Evolutionary conservation across 306 rosid genomes (phyloP), one percentile per base, ranked within the genome.

Genomic region (Casuarina cunninghamiana): DNA sequence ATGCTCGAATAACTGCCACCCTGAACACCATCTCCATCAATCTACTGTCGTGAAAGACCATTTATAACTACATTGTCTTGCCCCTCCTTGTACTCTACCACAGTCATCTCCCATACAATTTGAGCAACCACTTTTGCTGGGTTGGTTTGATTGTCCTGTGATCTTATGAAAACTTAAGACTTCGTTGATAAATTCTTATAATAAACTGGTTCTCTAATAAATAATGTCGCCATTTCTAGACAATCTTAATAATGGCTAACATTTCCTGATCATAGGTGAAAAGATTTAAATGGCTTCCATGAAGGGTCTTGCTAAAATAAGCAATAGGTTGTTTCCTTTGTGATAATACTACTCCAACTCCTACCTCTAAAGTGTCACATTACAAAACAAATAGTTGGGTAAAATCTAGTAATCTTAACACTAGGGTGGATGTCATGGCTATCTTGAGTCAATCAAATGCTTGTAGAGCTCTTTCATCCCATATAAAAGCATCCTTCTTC

Each of bases 121-220:
- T 74, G 11, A 15, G 19, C 0, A 74, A 11, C 51, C 51, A 74
- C 10, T 15, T n/a, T 58, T 74, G 43, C 5, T 43, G 21, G 2
- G 35, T 5, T 0, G 4, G 2, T 0, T 0, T 9, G 12, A 41
- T 2, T 6, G 46, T 44, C 6, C 10, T 44, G 5, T 70, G 55
- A 6, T 44, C 37, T 1, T 2, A 2, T 4, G 46, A 3, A 5
- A 45, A 32, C 3, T 19, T 0, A 0, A 70, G 57, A 5, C 16
- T 44, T 0, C 3, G 5, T 0, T 46, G 2, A 10, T 26, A 43
- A 0, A 12, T 26, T 1, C 58, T 0, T 0, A 71, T 11, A 1
- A 49, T 2, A 6, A 32, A 71, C 3, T 13, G 3, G 5, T 32
- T 5, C 2, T 13, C 60, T 2, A 21, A 6, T 1, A 71, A 5